Conservation (phyloP, 805 yeast genomes). For the Barnettozyma sucrosica region DNA sequence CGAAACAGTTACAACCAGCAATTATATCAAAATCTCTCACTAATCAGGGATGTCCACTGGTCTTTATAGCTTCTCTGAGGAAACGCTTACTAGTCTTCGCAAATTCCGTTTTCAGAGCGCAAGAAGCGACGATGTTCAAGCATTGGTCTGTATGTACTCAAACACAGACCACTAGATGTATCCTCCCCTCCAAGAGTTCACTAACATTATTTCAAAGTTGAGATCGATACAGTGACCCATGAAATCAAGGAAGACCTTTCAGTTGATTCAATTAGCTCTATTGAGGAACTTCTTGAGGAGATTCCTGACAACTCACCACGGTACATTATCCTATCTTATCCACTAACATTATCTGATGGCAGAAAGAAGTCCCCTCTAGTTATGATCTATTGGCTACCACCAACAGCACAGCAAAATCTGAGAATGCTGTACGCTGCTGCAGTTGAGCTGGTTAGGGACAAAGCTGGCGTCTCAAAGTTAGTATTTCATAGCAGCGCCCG, state of each 20-base stretch:
- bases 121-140: constrained; percentile 55
- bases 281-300: constrained; percentile 66
- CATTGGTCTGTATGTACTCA: constrained; percentile 45
- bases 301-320: constrained; percentile 81
- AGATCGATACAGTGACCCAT: constrained; percentile 50
- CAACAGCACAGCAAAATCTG: constrained; percentile 72
- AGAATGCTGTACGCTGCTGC: constrained; percentile 93
- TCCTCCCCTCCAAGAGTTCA: constrained; percentile 2
- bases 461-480: constrained; percentile 33
- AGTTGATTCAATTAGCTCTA: constrained; percentile 33
- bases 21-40: neutral
- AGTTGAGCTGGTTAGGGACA: constrained; percentile 68
- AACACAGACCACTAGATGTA: neutral
- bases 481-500: constrained; percentile 8
- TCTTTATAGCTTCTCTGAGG: constrained; percentile 57
- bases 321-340: constrained; percentile 70
- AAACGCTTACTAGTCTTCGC: constrained; percentile 51
- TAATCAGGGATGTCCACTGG: constrained; percentile 35
- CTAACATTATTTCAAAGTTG: constrained; percentile 30
- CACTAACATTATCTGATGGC: constrained; percentile 64
- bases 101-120: constrained; percentile 74
- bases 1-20: neutral
- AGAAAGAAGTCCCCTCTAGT: constrained; percentile 69
- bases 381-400: constrained; percentile 83
- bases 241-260: constrained; percentile 45